Conservation (phyloP, 108 stramenopile species). For the Fragilaria crotonensis region DNA sequence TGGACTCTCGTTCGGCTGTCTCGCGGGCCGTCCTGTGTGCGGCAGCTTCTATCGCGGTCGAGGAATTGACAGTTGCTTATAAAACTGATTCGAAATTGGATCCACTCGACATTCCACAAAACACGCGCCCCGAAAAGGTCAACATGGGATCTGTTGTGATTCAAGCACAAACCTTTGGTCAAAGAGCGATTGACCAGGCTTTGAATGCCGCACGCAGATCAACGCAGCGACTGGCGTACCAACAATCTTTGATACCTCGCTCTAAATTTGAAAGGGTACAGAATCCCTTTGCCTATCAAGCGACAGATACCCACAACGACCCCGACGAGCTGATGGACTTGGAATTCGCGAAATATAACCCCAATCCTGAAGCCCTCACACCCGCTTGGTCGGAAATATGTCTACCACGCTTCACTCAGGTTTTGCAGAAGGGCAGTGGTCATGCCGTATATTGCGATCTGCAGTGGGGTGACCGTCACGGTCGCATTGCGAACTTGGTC, state of each 20-base stretch:
- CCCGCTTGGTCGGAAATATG: conserved; percentile 48
- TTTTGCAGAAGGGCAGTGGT: conserved; percentile 59
- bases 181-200: conserved; percentile 38
- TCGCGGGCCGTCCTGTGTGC: conserved; percentile 66
- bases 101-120: conserved; percentile 47
- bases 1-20: conserved; percentile 40
- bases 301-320: background rate
- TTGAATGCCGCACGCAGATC: conserved; percentile 44
- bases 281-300: conserved; percentile 6
- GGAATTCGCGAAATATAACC: conserved; percentile 10
- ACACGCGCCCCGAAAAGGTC: conserved; percentile 11
- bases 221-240: conserved; percentile 43
- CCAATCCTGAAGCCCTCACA: conserved; percentile 20
- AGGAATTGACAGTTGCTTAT: conserved; percentile 22
- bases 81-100: conserved; percentile 28
- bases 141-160: conserved; percentile 59
- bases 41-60: conserved; percentile 53
- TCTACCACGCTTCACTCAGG: conserved; percentile 46
- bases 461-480: conserved; percentile 54
- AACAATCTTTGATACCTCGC: background rate
- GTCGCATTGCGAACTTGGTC: conserved; percentile 56
- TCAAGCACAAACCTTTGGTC: conserved; percentile 50
- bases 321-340: conserved; percentile 4
- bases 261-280: background rate
- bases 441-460: conserved; percentile 70